Conservation (phyloP, 2,329 filamentous ascomycete species). For the Blastomyces silverae region DNA sequence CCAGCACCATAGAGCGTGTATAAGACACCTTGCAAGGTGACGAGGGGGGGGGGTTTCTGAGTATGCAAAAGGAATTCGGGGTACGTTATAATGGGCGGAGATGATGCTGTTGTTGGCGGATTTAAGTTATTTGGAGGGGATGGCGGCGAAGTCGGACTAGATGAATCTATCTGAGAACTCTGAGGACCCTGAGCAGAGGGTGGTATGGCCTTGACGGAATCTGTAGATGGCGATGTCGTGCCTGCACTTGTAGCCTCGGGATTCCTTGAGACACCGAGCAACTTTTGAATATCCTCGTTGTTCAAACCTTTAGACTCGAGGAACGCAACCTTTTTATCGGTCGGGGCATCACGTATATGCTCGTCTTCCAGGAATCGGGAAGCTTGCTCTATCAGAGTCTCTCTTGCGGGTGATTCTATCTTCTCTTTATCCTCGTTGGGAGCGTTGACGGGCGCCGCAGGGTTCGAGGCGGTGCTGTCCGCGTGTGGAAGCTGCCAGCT, state of each 20-base stretch:
- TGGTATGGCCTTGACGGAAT: not conserved
- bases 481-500: conserved; percentile 33
- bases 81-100: conserved; percentile 59
- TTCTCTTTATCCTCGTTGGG: conserved; percentile 17
- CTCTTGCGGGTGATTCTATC: conserved; percentile 19
- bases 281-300: conserved; percentile 58
- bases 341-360: conserved; percentile 59
- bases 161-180: not conserved
- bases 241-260: conserved; percentile 24
- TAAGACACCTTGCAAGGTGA: conserved; percentile 51
- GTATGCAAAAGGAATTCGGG: conserved; percentile 58
- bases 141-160: not conserved
- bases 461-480: conserved; percentile 25
- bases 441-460: conserved; percentile 31
- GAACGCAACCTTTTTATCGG: conserved; percentile 68
- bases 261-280: conserved; percentile 48
- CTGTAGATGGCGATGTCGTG: conserved; percentile 13
- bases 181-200: not conserved
- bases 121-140: not conserved
- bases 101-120: conserved; percentile 14
- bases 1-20: conserved; percentile 53
- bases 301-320: conserved; percentile 68
- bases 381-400: conserved; percentile 58
- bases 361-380: conserved; percentile 69
- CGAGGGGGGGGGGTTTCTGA: conserved; percentile 53